Conservation (phyloP, 805 yeast genomes). For the Grigorovia yakushimaensis region DNA sequence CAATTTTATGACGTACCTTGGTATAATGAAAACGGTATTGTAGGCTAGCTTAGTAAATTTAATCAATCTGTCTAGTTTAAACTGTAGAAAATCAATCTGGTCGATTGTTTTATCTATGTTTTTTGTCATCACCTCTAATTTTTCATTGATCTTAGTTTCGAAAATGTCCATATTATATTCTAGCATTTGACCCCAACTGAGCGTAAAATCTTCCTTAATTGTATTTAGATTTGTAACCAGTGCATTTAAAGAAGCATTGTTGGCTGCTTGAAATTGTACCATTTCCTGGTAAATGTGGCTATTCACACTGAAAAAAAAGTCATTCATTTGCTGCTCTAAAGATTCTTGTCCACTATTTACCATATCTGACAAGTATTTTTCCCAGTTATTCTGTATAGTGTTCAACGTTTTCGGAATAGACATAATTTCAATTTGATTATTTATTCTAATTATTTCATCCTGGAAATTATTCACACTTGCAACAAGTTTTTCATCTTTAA, state of each 20-base stretch:
- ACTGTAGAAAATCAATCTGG: constrained; percentile 1
- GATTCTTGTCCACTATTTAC: not conserved
- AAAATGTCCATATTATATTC: not conserved
- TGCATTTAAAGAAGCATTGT: not conserved
- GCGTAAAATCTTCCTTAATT: not conserved
- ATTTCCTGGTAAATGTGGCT: not conserved
- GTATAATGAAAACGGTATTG: not conserved
- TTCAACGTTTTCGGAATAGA: not conserved
- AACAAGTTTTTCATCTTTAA: not conserved
- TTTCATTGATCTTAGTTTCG: not conserved
- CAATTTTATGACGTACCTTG: not conserved
- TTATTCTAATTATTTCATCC: not conserved
- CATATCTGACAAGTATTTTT: not conserved
- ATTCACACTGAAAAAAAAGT: not conserved
- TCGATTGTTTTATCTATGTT: constrained; percentile 1
- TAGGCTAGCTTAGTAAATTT: not conserved
- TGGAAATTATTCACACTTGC: not conserved
- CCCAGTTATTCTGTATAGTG: not conserved
- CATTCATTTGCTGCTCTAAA: not conserved
- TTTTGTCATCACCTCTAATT: not conserved
- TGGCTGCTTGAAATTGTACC: not conserved
- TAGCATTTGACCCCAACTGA: not conserved
- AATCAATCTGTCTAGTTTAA: not conserved
- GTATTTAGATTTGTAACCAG: not conserved
- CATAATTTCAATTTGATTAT: not conserved